Percentiles rank a stretch among this genome's conserved stretches.
Conservation (phyloP, 768 basidiomycete species). For the Leccinum uliginosum region DNA sequence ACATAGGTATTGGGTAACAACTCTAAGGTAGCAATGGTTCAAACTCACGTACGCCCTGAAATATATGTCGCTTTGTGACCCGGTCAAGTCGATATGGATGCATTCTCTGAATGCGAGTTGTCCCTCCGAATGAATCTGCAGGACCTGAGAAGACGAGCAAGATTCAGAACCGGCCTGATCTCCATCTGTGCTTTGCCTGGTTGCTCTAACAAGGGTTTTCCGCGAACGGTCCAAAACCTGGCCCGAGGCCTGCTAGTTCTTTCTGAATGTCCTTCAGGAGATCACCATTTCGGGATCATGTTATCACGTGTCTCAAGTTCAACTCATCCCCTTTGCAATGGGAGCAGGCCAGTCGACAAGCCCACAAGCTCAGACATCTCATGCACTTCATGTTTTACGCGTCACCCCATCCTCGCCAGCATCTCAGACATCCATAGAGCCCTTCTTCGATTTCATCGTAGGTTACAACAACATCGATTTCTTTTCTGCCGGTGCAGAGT, state of each 20-base stretch:
- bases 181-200: neutral
- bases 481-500: slow-evolving; percentile 40
- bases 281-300: slow-evolving; percentile 4
- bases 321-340: slow-evolving; percentile 40
- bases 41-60: no score
- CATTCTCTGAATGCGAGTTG: neutral
- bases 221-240: neutral
- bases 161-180: neutral
- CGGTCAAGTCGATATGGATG: neutral
- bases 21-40: no score
- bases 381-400: slow-evolving; percentile 81
- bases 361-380: slow-evolving; percentile 31
- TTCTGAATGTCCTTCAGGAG: neutral
- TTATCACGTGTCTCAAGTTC: slow-evolving; percentile 4
- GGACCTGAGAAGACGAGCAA: neutral
- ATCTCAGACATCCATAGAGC: slow-evolving; percentile 76
- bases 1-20: slow-evolving; percentile 9
- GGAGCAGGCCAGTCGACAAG: slow-evolving; percentile 71
- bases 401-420: slow-evolving; percentile 90
- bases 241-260: no score
- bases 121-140: neutral
- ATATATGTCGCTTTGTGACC: no score
- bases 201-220: neutral
- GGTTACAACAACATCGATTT: slow-evolving; percentile 75
- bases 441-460: slow-evolving; percentile 96